A percentile compares a stretch with the other conserved stretches of the same genome.
These are phyloP conservation scores for Fusarium oligoseptatum DNA, from an alignment of 2,329 filamentous ascomycete species.

Conservation along the genomic window DNA sequence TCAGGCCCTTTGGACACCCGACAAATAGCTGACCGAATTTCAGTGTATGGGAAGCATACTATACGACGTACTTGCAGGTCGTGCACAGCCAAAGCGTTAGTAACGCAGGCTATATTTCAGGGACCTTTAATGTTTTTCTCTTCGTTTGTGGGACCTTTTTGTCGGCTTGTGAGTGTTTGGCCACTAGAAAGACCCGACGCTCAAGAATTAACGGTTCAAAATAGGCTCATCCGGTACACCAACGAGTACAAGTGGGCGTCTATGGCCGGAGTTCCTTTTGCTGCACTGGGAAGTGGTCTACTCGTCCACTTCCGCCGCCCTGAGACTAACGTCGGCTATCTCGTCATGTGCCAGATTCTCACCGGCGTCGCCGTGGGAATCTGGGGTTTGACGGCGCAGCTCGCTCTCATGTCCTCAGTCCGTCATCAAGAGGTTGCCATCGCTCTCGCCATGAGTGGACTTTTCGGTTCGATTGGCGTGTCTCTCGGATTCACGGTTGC, in stretches of 20 bases:
- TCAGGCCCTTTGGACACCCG: background rate
- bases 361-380: slow-evolving; percentile 55
- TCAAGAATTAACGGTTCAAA: background rate
- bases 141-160: slow-evolving; percentile 49
- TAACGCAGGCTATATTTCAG: slow-evolving; percentile 54
- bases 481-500: slow-evolving; percentile 49
- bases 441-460: slow-evolving; percentile 67
- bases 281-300: slow-evolving; percentile 58
- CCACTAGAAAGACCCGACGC: slow-evolving; percentile 55
- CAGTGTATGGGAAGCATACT: background rate
- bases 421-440: slow-evolving; percentile 69
- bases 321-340: slow-evolving; percentile 43
- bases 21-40: background rate
- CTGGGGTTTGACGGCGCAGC: slow-evolving; percentile 40
- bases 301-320: slow-evolving; percentile 56
- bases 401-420: slow-evolving; percentile 68
- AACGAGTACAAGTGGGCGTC: slow-evolving; percentile 61
- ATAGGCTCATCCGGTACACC: slow-evolving; percentile 56
- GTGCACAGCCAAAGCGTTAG: slow-evolving; percentile 56
- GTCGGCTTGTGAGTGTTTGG: slow-evolving; percentile 55
- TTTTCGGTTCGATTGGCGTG: slow-evolving; percentile 68
- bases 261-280: slow-evolving; percentile 54
- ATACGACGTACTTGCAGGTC: slow-evolving; percentile 59
- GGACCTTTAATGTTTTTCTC: slow-evolving; percentile 56
- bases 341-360: too few relatives aligned